A percentile compares a stretch with the other conserved stretches of the same genome.
phyloP scores from a whole-genome alignment of 768 basidiomycete species.

The Collybia sordida region DNA sequence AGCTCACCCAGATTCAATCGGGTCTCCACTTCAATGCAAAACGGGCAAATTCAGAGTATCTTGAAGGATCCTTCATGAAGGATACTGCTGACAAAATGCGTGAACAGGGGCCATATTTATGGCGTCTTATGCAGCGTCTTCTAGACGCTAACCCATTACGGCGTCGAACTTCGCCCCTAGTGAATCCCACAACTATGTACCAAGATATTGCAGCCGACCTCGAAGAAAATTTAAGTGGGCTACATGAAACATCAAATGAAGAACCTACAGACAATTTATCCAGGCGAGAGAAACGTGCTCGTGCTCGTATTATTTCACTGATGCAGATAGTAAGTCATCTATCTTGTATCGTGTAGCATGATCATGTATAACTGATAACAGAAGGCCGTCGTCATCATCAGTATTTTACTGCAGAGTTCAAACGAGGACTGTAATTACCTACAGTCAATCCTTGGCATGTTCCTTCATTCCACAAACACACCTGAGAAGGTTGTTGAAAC shows the following conservation, averaged over 20 bases:
- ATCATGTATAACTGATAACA: too few relatives aligned
- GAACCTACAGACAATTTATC: too few relatives aligned
- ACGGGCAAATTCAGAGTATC: not conserved
- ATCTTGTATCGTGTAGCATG: too few relatives aligned
- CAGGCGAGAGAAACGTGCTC: too few relatives aligned
- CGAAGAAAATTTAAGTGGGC: not conserved
- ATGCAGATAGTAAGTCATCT: too few relatives aligned
- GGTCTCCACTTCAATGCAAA: too few relatives aligned
- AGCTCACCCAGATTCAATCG: too few relatives aligned
- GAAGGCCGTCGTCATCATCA: not conserved
- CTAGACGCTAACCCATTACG: slow-evolving; percentile 1
- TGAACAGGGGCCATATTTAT: not conserved
- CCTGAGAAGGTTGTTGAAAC: slow-evolving; percentile 23
- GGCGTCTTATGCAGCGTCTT: not conserved
- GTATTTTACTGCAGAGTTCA: not conserved
- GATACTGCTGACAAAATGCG: slow-evolving; percentile 1
- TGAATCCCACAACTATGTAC: not conserved
- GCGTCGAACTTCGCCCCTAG: not conserved
- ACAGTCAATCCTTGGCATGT: slow-evolving; percentile 23
- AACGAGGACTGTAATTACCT: too few relatives aligned
- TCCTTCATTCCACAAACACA: slow-evolving; percentile 32
- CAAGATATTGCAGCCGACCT: not conserved
- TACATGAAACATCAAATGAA: too few relatives aligned
- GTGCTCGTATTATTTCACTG: too few relatives aligned
- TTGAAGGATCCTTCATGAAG: not conserved